A percentile compares a stretch with the other conserved stretches of the same genome.
Evolutionary conservation across 805 yeast genomes (phyloP).

Genomic region (Brettanomyces anomalus): DNA sequence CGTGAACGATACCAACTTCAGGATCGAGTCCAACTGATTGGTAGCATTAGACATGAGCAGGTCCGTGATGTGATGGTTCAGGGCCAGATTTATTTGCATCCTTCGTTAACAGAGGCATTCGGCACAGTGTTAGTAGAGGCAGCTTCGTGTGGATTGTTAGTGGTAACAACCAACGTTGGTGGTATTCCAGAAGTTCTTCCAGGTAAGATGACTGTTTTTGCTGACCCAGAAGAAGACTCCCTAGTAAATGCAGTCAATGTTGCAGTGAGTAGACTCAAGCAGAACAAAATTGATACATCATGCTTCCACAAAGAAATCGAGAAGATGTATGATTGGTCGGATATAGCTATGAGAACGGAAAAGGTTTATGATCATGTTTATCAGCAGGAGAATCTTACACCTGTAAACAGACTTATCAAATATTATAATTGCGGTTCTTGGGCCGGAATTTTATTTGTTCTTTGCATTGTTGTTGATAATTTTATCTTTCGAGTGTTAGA

Average conservation of each 20-base stretch:
- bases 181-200: constrained; percentile 98
- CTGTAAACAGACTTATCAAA: constrained; percentile 50
- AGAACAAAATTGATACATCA: constrained; percentile 57
- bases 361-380: constrained; percentile 52
- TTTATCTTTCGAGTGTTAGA: constrained; percentile 57
- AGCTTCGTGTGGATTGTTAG: constrained; percentile 88
- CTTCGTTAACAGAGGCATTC: constrained; percentile 93
- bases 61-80: constrained; percentile 88
- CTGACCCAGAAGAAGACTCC: constrained; percentile 80
- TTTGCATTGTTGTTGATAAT: constrained; percentile 76
- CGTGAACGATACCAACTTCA: constrained; percentile 79
- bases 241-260: constrained; percentile 58
- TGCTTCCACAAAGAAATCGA: constrained; percentile 70
- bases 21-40: constrained; percentile 77
- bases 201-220: constrained; percentile 83
- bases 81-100: constrained; percentile 91
- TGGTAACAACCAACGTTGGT: constrained; percentile 93
- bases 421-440: constrained; percentile 68
- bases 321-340: constrained; percentile 84
- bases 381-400: constrained; percentile 21
- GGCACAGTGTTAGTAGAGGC: constrained; percentile 98
- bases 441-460: constrained; percentile 77
- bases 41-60: constrained; percentile 84
- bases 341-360: constrained; percentile 82
- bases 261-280: constrained; percentile 58